Evolutionary conservation across 495 filamentous ascomycete species (phyloP).

Genomic region (Choiromyces venosus): DNA sequence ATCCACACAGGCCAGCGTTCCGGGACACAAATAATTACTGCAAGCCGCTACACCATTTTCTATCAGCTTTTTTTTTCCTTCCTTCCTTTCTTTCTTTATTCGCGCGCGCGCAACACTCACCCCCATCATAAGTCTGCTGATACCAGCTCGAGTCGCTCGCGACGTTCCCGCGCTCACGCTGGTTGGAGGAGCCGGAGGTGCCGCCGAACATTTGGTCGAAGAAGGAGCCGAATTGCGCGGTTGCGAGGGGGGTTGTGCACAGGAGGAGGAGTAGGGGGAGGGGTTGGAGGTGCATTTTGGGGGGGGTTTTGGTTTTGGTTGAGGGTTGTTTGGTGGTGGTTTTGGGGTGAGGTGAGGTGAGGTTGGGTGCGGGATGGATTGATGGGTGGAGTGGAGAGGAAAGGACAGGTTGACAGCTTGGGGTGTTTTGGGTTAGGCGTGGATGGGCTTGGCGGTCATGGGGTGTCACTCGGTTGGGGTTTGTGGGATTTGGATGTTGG

Average conservation of each 20-base stretch:
- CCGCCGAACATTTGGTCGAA: slow-evolving; percentile 69
- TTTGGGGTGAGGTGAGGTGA: slow-evolving; percentile 17
- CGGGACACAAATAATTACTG: slow-evolving; percentile 66
- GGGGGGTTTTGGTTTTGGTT: neutral
- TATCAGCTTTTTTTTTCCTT: slow-evolving; percentile 2
- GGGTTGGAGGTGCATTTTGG: neutral
- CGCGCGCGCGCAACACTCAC: slow-evolving; percentile 45
- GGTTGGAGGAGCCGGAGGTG: slow-evolving; percentile 48
- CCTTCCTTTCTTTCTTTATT: neutral
- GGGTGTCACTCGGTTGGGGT: slow-evolving; percentile 6
- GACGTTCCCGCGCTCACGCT: slow-evolving; percentile 56
- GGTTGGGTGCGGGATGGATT: slow-evolving; percentile 11
- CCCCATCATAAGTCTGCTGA: slow-evolving; percentile 54
- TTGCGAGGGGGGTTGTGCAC: slow-evolving; percentile 48
- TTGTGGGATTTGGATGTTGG: too few relatives aligned
- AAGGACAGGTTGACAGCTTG: neutral
- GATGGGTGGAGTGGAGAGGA: neutral
- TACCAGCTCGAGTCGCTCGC: slow-evolving; percentile 63
- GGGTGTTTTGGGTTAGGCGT: neutral
- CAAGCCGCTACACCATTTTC: slow-evolving; percentile 52
- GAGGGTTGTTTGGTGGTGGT: neutral
- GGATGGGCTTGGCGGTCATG: slow-evolving; percentile 11
- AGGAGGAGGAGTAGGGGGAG: slow-evolving; percentile 45
- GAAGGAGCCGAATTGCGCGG: slow-evolving; percentile 60
- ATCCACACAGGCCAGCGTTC: slow-evolving; percentile 66